Evolutionary conservation across 257 asterid species (phyloP), one percentile per base, ranked within the genome.

Genomic region (Solanum sejunctum): DNA sequence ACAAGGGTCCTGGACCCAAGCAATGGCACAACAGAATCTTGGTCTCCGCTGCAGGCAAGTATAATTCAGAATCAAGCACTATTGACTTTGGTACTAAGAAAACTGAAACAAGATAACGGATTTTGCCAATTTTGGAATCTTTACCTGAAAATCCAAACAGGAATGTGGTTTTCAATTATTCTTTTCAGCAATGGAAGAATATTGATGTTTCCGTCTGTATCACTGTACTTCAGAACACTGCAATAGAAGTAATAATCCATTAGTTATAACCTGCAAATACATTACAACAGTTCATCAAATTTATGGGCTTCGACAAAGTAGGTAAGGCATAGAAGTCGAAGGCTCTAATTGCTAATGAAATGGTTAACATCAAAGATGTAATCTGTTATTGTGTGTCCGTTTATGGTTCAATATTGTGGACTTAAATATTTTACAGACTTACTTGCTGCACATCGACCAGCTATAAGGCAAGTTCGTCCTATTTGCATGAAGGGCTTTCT

Each of bases 11-110:
- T 91, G 0, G 99, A 93, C 3, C 99, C 98, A 80, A 97, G 93
- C 86, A 97, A 89, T 41, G 99, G 98, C 6, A 95, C 98, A 2
- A 97, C 99, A 17, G 99, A 94, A 90, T 97, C 99, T 92, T 97
- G 99, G 91, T 97, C 98, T 17, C 99, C 99, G 56, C 99, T 97
- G 95, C 16, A 81, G 60, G 32, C 0, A 51, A 9, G 21, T 6
- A 60, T 4, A 13, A 57, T 52, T 83, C 13, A 17, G 5, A 60
- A 56, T n/a, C 79, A 67, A 49, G 41, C 17, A 79, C 28, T 52
- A 64, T 28, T 80, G 32, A 80, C 11, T 57, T 61, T 16, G 51
- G 85, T 69, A 70, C 61, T 28, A 67, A 20, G 54, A 63, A 57
- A 51, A 75, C 28, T 17, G 11, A 49, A 52, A 17, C 60, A 69